These are phyloP conservation scores for Hypoxylon intermedium DNA, from an alignment of 495 filamentous ascomycete genomes.

Conservation along the genomic window DNA sequence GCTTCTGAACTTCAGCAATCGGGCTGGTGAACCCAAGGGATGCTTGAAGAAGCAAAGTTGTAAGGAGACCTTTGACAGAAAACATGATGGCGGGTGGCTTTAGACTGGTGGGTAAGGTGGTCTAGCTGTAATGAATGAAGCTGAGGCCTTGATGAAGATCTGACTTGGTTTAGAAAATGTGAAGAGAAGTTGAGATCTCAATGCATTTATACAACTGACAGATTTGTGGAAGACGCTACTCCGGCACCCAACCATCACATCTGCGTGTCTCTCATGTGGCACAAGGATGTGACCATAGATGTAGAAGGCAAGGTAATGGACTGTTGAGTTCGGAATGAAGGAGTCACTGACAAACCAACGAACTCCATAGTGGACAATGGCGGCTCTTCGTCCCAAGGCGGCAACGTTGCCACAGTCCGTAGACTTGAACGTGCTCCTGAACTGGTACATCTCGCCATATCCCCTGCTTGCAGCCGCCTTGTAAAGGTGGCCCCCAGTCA, in stretches of 20 bases:
- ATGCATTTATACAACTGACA: conserved; percentile 24
- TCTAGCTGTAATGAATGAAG: conserved; percentile 28
- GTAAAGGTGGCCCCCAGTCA: conserved; percentile 16
- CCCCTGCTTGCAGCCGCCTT: conserved; percentile 14
- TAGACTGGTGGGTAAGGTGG: conserved; percentile 16
- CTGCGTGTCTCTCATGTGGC: conserved; percentile 36
- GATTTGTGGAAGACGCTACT: neutral
- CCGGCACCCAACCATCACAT: conserved; percentile 8
- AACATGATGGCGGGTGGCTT: conserved; percentile 34
- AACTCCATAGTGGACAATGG: conserved; percentile 12
- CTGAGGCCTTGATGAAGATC: conserved; percentile 14
- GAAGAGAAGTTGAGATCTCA: neutral
- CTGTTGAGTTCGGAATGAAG: conserved; percentile 19
- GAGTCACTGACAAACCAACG: conserved; percentile 4
- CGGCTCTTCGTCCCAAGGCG: conserved; percentile 25
- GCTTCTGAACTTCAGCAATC: conserved; percentile 25
- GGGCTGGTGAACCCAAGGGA: conserved; percentile 36
- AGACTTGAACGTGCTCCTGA: conserved; percentile 11
- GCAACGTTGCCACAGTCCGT: conserved; percentile 43
- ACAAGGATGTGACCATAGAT: conserved; percentile 25
- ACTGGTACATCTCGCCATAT: conserved; percentile 12
- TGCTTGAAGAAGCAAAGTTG: conserved; percentile 36
- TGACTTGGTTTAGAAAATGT: conserved; percentile 13
- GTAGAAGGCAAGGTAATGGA: conserved; percentile 10
- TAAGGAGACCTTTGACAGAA: conserved; percentile 32